A percentile compares a stretch with the other conserved stretches of the same genome.
These are phyloP conservation scores for Verruconis gallopava DNA, from an alignment of 2,329 filamentous ascomycete genomes.

Conservation along the genomic window DNA sequence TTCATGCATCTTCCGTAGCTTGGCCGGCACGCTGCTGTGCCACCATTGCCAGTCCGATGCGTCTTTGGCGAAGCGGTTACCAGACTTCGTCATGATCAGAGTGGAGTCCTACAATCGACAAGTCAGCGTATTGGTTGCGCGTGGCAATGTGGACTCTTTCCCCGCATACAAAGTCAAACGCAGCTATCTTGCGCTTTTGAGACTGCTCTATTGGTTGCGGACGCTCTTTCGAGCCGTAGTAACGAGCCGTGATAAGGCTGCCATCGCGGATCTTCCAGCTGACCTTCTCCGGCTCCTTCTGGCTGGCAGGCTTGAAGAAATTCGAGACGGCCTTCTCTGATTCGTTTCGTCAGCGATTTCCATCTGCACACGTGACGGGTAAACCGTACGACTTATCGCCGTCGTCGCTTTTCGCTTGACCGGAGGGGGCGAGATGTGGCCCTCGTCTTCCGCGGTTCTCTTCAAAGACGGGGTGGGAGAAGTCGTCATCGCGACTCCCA, in stretches of 20 bases:
- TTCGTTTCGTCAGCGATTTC: not conserved
- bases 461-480: conserved; percentile 1
- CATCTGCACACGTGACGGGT: not conserved
- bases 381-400: not conserved
- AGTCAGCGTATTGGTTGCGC: not conserved
- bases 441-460: conserved; percentile 2
- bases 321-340: conserved; percentile 57
- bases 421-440: conserved; percentile 4
- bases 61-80: conserved; percentile 60
- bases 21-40: conserved; percentile 55
- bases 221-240: conserved; percentile 32
- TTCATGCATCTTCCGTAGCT: conserved; percentile 53
- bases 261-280: conserved; percentile 55
- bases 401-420: conserved; percentile 6
- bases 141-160: not conserved
- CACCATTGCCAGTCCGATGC: conserved; percentile 92
- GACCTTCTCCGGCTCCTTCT: conserved; percentile 68
- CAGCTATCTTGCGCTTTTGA: conserved; percentile 43
- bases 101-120: conserved; percentile 59
- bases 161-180: conserved; percentile 37
- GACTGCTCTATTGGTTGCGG: conserved; percentile 7
- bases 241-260: conserved; percentile 66
- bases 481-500: not conserved
- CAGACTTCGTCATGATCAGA: conserved; percentile 65
- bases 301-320: conserved; percentile 79